phyloP scores from a whole-genome alignment of 2,329 filamentous ascomycete species.

The Rhinocladiella mackenziei region DNA sequence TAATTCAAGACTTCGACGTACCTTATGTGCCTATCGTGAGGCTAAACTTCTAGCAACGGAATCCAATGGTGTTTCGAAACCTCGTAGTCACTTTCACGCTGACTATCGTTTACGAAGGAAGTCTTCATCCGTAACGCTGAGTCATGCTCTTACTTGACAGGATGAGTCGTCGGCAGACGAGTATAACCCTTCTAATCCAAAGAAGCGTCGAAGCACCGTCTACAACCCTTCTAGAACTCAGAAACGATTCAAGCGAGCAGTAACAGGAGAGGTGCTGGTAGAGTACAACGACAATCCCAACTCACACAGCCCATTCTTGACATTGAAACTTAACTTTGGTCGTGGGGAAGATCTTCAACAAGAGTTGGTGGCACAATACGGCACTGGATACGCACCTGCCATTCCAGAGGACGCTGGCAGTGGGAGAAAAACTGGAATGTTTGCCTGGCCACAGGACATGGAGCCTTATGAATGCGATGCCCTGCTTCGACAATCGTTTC shows the following conservation, averaged over 20 bases:
- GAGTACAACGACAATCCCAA: no score
- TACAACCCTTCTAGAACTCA: neutral
- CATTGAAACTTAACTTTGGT: slow-evolving; percentile 5
- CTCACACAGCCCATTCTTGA: slow-evolving; percentile 3
- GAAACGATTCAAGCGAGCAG: slow-evolving; percentile 7
- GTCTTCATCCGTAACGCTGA: neutral
- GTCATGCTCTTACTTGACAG: slow-evolving; percentile 9
- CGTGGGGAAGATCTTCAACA: neutral
- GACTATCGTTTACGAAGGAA: slow-evolving; percentile 15
- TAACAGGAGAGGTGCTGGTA: no score
- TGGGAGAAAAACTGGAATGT: no score
- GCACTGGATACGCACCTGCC: neutral
- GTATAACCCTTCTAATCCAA: slow-evolving; percentile 5
- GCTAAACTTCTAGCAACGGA: slow-evolving; percentile 7
- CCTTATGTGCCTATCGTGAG: slow-evolving; percentile 15
- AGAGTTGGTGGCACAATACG: neutral
- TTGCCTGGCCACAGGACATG: no score
- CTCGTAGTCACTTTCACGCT: slow-evolving; percentile 13
- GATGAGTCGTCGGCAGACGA: slow-evolving; percentile 13
- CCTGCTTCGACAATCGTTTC: neutral
- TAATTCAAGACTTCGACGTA: neutral
- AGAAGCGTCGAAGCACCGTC: slow-evolving; percentile 3
- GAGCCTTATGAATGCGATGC: no score
- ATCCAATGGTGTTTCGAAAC: no score
- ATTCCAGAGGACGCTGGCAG: neutral